These are phyloP conservation scores for Agrostemma githago DNA, from an alignment of 148 eudicot genomes.

Conservation along the genomic window DNA sequence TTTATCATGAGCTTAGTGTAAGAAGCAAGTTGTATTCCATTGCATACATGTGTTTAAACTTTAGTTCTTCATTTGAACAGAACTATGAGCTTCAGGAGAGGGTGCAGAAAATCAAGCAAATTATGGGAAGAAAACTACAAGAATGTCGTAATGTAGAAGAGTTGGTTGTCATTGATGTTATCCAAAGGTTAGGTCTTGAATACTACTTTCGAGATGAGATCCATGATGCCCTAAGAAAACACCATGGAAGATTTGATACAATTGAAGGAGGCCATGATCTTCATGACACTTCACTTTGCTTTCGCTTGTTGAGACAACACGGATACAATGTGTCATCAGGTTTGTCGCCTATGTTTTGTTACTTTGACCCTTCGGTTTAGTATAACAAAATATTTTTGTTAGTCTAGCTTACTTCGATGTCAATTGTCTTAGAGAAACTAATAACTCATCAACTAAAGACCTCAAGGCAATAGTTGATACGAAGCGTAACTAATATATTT, in stretches of 20 bases:
- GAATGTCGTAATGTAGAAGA: slow-evolving; percentile 8
- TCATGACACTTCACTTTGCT: slow-evolving; percentile 35
- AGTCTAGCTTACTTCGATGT: too few relatives aligned
- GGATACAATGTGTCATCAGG: slow-evolving; percentile 41
- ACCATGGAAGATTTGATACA: background rate
- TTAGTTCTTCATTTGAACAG: background rate
- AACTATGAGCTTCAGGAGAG: background rate
- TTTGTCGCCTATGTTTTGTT: background rate
- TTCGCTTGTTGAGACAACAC: slow-evolving; percentile 47
- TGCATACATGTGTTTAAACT: background rate
- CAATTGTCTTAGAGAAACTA: too few relatives aligned
- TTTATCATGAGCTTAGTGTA: background rate
- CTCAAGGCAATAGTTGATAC: too few relatives aligned
- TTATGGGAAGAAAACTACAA: background rate
- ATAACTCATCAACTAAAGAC: too few relatives aligned
- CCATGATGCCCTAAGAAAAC: slow-evolving; percentile 13
- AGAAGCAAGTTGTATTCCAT: background rate
- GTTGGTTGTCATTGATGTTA: slow-evolving; percentile 24
- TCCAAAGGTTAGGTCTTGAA: slow-evolving; percentile 30
- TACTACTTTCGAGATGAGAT: slow-evolving; percentile 43
- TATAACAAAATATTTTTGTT: background rate
- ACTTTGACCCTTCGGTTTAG: background rate
- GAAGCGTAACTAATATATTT: too few relatives aligned
- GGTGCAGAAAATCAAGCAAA: slow-evolving; percentile 9
- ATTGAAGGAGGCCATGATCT: slow-evolving; percentile 16